phyloP scores from a whole-genome alignment of 176 grass and related monocot genomes.

The Cenchrus fungigraminus region DNA sequence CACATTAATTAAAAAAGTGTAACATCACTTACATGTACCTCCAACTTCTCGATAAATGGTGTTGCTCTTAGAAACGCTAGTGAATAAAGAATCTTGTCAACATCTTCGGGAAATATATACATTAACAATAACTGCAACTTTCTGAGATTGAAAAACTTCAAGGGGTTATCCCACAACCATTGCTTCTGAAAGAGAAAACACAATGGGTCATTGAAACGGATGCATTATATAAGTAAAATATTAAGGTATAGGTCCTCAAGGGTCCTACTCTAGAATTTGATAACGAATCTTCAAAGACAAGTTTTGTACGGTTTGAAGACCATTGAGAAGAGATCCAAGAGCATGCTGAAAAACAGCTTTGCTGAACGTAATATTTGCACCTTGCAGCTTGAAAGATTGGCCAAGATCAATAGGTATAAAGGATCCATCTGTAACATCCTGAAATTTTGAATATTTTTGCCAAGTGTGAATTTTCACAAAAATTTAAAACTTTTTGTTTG shows the following conservation, averaged over 20 bases:
- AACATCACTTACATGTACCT: background rate
- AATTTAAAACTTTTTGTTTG: no score
- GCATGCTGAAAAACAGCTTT: background rate
- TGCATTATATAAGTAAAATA: no score
- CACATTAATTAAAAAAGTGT: background rate
- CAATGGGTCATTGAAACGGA: background rate
- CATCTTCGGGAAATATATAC: accelerated
- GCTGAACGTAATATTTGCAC: background rate
- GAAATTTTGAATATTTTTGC: no score
- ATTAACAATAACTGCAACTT: background rate
- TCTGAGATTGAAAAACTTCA: slow-evolving; percentile 16
- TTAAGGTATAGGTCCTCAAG: background rate
- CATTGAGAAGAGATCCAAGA: background rate
- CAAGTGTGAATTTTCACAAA: no score
- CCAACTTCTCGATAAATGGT: background rate
- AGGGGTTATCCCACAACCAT: background rate
- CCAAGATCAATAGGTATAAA: background rate
- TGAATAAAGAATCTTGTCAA: background rate
- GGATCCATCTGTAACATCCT: background rate
- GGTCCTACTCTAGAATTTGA: background rate
- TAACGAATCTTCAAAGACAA: background rate
- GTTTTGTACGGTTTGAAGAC: slow-evolving; percentile 9
- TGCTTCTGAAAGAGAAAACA: slow-evolving; percentile 7
- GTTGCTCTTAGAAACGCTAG: no score
- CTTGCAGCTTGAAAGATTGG: background rate